A percentile compares a stretch with the other conserved stretches of the same genome.
Conservation (phyloP, 495 filamentous ascomycete genomes). For the Schizothecium vesticola region DNA sequence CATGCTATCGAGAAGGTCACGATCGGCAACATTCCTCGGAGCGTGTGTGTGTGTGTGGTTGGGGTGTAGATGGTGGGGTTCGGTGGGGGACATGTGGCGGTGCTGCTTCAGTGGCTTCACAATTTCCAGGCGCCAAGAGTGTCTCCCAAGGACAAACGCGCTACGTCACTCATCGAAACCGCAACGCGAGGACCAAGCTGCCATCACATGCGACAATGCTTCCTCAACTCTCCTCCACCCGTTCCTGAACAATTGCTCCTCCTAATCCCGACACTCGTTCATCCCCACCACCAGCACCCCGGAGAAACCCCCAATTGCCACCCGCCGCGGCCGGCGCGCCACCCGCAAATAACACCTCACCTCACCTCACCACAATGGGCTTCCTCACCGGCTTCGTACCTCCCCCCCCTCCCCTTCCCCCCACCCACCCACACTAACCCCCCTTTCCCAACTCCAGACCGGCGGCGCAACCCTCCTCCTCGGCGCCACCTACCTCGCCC, state of each 20-base stretch:
- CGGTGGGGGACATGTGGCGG: too few species aligned
- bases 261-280: neutral
- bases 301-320: neutral
- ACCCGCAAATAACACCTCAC: neutral
- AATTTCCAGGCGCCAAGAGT: too few species aligned
- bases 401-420: slow-evolving; percentile 19
- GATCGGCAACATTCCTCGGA: too few species aligned
- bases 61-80: too few species aligned
- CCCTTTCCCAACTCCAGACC: slow-evolving; percentile 42
- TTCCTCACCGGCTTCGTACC: slow-evolving; percentile 70
- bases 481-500: slow-evolving; percentile 71
- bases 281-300: neutral
- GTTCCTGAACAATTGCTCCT: neutral
- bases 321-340: neutral
- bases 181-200: neutral
- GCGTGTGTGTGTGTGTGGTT: too few species aligned
- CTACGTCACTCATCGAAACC: neutral
- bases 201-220: neutral
- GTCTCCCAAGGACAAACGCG: too few species aligned
- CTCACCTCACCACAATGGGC: slow-evolving; percentile 19
- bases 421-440: slow-evolving; percentile 14
- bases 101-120: too few species aligned
- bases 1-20: too few species aligned
- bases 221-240: neutral
- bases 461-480: slow-evolving; percentile 84